Percentiles rank a stretch among this genome's conserved stretches.
Conservation (phyloP, 192 early-diverging fungal genomes). For the Polychytrium aggregatum region DNA sequence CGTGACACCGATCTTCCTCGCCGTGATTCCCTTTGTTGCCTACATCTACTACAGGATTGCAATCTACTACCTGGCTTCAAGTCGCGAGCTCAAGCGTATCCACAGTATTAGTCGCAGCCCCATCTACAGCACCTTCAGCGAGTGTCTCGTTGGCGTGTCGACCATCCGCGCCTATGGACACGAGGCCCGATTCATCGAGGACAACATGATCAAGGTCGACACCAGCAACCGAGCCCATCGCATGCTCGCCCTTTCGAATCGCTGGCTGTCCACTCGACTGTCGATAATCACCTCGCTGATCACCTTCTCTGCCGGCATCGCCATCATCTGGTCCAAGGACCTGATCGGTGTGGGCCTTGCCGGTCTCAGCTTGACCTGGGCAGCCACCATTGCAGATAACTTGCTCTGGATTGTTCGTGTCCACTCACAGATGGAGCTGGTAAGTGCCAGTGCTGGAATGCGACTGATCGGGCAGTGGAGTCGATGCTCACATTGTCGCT, state of each 20-base stretch:
- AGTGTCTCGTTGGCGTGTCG: slow-evolving; percentile 39
- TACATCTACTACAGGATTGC: slow-evolving; percentile 61
- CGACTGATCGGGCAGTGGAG: too few species aligned
- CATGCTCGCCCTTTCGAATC: too few species aligned
- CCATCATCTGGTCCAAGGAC: too few species aligned
- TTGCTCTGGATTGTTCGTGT: slow-evolving; percentile 54
- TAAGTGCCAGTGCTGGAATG: too few species aligned
- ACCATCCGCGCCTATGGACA: slow-evolving; percentile 51
- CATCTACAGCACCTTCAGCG: slow-evolving; percentile 43
- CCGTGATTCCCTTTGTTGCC: slow-evolving; percentile 22
- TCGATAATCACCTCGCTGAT: too few species aligned
- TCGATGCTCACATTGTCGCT: too few species aligned
- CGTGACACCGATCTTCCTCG: slow-evolving; percentile 36
- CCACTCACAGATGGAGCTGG: too few species aligned
- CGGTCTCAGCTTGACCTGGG: slow-evolving; percentile 67
- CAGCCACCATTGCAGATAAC: slow-evolving; percentile 61
- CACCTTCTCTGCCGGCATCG: too few species aligned
- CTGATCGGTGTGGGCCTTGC: slow-evolving; percentile 70
- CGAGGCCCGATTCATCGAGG: slow-evolving; percentile 46
- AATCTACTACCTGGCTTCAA: slow-evolving; percentile 62
- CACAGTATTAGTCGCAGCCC: slow-evolving; percentile 60
- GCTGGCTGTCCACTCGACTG: too few species aligned
- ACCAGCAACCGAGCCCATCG: too few species aligned
- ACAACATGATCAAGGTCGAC: slow-evolving; percentile 64
- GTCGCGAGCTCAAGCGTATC: slow-evolving; percentile 78